Evolutionary conservation across 805 yeast genomes (phyloP).

Genomic region (Lipomyces kockii): DNA sequence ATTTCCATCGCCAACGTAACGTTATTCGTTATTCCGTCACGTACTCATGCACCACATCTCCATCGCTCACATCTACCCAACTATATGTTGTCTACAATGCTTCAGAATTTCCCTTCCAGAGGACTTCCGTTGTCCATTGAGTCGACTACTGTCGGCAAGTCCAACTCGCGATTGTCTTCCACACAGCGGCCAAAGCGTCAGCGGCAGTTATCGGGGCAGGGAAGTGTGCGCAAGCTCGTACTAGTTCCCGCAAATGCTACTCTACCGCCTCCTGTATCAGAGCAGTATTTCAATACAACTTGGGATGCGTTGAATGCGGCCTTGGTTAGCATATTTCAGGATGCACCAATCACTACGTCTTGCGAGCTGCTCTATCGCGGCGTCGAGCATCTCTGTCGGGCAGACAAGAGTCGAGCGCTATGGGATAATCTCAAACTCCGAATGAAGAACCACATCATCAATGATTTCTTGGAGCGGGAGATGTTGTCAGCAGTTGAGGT

Average conservation of each 20-base stretch:
- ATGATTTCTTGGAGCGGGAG: conserved; percentile 10
- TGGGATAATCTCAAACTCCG: conserved; percentile 36
- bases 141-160: conserved; percentile 3
- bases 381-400: conserved; percentile 43
- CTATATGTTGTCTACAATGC: conserved; percentile 15
- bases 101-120: conserved; percentile 34
- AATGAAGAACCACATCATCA: conserved; percentile 24
- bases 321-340: conserved; percentile 21
- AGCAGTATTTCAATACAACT: conserved; percentile 23
- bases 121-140: conserved; percentile 24
- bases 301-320: conserved; percentile 25
- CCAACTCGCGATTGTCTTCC: conserved; percentile 16
- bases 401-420: conserved; percentile 37
- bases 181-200: conserved; percentile 32
- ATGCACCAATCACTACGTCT: conserved; percentile 27
- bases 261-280: conserved; percentile 16
- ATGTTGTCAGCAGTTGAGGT: conserved; percentile 9
- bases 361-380: conserved; percentile 43
- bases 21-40: no score
- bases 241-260: conserved; percentile 9
- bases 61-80: neutral
- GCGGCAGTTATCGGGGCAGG: conserved; percentile 23
- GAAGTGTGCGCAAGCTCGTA: conserved; percentile 28
- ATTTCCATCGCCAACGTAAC: no score
- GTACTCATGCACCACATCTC: neutral